Evolutionary conservation across 208 protist genomes (phyloP), one percentile per base, ranked within the genome.

Genomic region (Trypanosoma scelopori): DNA sequence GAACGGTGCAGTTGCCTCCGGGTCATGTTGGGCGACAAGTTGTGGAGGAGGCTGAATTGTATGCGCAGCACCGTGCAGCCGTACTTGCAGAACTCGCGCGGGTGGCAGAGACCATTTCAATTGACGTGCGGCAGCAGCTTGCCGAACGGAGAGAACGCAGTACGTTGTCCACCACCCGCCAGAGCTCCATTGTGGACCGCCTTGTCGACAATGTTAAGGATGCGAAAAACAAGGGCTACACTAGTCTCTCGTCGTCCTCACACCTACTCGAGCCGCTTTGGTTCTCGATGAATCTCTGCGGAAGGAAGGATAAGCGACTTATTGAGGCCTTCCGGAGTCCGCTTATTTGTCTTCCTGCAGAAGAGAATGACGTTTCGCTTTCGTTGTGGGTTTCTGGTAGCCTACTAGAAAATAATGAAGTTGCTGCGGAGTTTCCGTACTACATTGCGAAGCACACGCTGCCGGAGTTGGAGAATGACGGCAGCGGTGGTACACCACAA

Each of bases 321-420:
- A 48, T 81, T 23, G 78, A 83, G 39, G 89, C 89, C 9, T 92
- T 95, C 60, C 69, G 77, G 7, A 89, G 78, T 69, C 56, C 60
- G 9, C 46, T 81, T 13, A 58, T 92, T 11, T 51, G 50, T 41
- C 72, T 95, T 20, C 89, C 85, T 22, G 89, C 84, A 7, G 53
- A 69, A 43, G 84, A 92, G 28, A 78, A 81, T 18, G 56, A 84
- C 23, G 75, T 95, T 30, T 95, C 89, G 22, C 82, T 87, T 71
- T 92, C 89, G 5, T 62, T 95, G 27, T 92, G 84, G 83, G 78
- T 95, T n/a, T 67, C 85, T 12, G 89, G 89, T 28, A 82, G 73
- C 6, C 58, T 95, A 25, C 73, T 95, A 43, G 84, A 81, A 13
- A 42, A 87, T n/a, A 62, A 76, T 9, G 75, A 74, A 47, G 63